Evolutionary conservation across 2,329 filamentous ascomycete species (phyloP).

Genomic region (Colletotrichum musae): DNA sequence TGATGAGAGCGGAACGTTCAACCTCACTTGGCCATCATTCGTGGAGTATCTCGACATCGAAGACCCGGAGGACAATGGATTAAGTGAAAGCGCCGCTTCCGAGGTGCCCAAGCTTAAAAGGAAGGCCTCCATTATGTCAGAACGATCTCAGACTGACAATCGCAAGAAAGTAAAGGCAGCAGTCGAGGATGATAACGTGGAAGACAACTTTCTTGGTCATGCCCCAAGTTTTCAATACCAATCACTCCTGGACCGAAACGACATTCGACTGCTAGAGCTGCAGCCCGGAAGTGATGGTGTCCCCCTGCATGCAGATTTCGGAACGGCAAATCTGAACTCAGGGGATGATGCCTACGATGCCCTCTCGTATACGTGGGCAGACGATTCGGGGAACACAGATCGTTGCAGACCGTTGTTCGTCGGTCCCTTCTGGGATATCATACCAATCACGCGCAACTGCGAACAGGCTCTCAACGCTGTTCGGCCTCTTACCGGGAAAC

Average conservation of each 20-base stretch:
- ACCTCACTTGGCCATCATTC: too few relatives aligned
- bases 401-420: not conserved
- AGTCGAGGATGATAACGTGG: too few relatives aligned
- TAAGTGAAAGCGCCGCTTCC: not conserved
- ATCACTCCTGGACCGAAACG: not conserved
- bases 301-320: not conserved
- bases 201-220: too few relatives aligned
- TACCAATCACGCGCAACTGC: not conserved
- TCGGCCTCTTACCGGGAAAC: not conserved
- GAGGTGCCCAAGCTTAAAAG: not conserved
- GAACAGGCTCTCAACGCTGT: not conserved
- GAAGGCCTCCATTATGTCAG: not conserved
- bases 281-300: accelerated
- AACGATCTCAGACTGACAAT: too few relatives aligned
- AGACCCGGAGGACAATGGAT: too few relatives aligned
- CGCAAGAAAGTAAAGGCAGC: too few relatives aligned
- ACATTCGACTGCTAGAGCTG: not conserved
- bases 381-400: accelerated
- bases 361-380: not conserved
- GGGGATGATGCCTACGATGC: not conserved
- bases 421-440: not conserved
- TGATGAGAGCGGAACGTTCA: too few relatives aligned
- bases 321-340: accelerated
- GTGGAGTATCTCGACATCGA: too few relatives aligned
- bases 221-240: too few relatives aligned